Base-by-base conservation (phyloP, 768 basidiomycete genomes). In the Russula sp. region DNA sequence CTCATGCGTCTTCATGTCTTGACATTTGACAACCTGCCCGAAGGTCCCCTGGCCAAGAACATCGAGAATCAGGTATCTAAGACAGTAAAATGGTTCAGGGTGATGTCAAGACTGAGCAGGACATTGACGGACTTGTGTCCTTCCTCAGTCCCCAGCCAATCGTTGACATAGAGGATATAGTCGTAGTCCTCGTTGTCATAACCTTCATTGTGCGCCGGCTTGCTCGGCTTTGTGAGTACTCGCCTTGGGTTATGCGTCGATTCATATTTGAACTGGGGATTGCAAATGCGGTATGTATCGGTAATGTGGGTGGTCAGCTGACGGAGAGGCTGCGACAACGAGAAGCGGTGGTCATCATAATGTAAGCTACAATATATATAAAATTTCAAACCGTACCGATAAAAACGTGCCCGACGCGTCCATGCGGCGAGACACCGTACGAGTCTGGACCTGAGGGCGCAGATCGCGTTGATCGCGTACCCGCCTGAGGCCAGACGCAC, bases 131-230 rank as follows among this genome's bases (percentile, higher is more conserved):
- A 95, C 93, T 97, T 93, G 80, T 97, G 88, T 50, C 92, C 90
- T 63, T 95, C 91, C 69, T 98, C 97, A 29, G 83, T 87, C 3
- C 97, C 97, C 60, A 99, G 76, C 80, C 93, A 94, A 70, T 99
- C 97, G 70, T 99, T 99, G 71, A 99, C 97, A 73, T 98, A 99
- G 61, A 99, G 83, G 69, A 99, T 98, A 70, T 99, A 99, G 72
- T 99, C 97, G 69, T 94, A 96, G 73, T 99, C 97, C 69, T 98
- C 96, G 69, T 99, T 99, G 75, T 99, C 97, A 67, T 87, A 97
- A 2, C 96, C 96, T 63, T 98, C 95, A 73, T 99, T 99, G 72
- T 96, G 90, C 0, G 83, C 81, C 0, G 94, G 91, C 72, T 97
- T 97, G 77, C 91, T 93, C 20, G 97, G 97, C 73, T 99, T 99